These are phyloP conservation scores for Euryodendron excelsum DNA, from an alignment of 148 eudicot species.

Conservation along the genomic window DNA sequence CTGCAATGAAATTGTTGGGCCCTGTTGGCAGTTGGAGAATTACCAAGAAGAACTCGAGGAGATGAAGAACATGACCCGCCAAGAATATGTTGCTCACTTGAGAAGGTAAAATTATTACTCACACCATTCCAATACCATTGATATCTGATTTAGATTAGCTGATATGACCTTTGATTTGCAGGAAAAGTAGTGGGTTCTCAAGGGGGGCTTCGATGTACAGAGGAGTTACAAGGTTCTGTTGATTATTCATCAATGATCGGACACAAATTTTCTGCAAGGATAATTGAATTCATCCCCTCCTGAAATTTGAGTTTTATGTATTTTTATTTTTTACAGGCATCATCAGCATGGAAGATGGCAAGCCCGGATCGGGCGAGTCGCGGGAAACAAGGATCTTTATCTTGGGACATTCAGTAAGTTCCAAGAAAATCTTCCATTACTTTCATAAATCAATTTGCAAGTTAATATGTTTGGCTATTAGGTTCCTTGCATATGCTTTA, in stretches of 20 bases:
- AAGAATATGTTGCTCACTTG: conserved; percentile 87
- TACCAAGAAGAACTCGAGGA: conserved; percentile 71
- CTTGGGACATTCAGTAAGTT: conserved; percentile 89
- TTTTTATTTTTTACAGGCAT: conserved; percentile 53
- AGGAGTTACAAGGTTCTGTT: conserved; percentile 85
- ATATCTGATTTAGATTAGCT: too few species aligned
- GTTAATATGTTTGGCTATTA: too few species aligned
- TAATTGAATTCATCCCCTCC: too few species aligned
- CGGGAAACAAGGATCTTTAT: conserved; percentile 95
- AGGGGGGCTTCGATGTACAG: conserved; percentile 94
- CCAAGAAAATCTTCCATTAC: not conserved
- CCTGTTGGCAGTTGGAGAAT: conserved; percentile 55
- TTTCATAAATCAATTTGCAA: too few species aligned
- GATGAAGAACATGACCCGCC: conserved; percentile 87
- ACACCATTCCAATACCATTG: too few species aligned
- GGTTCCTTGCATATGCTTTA: not conserved
- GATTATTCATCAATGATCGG: not conserved
- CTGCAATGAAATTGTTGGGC: not conserved
- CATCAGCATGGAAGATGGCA: conserved; percentile 99
- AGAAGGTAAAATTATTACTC: conserved; percentile 51
- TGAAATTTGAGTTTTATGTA: too few species aligned
- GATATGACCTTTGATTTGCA: conserved; percentile 23
- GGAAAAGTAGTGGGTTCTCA: conserved; percentile 96
- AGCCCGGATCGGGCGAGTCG: conserved; percentile 94
- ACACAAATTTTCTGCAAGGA: not conserved